These are phyloP conservation scores for Megacollybia marginata DNA, from an alignment of 768 basidiomycete genomes.

Conservation along the genomic window DNA sequence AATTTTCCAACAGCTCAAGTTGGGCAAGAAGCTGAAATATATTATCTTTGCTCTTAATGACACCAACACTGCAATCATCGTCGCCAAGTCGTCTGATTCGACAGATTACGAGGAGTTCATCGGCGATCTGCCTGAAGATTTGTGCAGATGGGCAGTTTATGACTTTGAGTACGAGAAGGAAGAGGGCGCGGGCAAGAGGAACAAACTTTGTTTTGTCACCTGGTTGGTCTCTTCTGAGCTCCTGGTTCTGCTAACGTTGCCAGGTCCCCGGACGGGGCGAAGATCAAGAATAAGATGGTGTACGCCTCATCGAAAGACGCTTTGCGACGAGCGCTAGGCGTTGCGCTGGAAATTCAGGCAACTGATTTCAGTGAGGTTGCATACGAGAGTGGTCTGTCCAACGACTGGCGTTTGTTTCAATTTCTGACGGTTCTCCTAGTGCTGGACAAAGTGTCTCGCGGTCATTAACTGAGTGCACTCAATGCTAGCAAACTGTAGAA, in stretches of 20 bases:
- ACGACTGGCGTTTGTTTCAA: neutral
- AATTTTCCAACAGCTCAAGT: constrained; percentile 64
- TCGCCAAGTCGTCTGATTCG: constrained; percentile 53
- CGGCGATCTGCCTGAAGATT: constrained; percentile 58
- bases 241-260: neutral
- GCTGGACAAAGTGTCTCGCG: too few relatives aligned
- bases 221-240: constrained; percentile 59
- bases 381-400: constrained; percentile 54
- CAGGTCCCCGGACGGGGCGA: constrained; percentile 84
- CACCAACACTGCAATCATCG: constrained; percentile 64
- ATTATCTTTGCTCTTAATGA: constrained; percentile 70
- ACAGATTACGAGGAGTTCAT: constrained; percentile 68
- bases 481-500: too few relatives aligned
- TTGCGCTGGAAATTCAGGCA: constrained; percentile 79
- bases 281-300: constrained; percentile 90
- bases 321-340: constrained; percentile 62
- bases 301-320: constrained; percentile 84
- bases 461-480: too few relatives aligned
- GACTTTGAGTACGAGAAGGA: constrained; percentile 80
- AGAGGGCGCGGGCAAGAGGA: constrained; percentile 67
- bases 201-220: constrained; percentile 76
- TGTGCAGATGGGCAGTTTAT: constrained; percentile 88
- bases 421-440: too few relatives aligned
- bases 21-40: constrained; percentile 72
- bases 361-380: constrained; percentile 73